Evolutionary conservation across 176 grass and related monocot genomes (phyloP), one percentile per base, ranked within the genome.

Genomic region (Chrysopogon serrulatus): DNA sequence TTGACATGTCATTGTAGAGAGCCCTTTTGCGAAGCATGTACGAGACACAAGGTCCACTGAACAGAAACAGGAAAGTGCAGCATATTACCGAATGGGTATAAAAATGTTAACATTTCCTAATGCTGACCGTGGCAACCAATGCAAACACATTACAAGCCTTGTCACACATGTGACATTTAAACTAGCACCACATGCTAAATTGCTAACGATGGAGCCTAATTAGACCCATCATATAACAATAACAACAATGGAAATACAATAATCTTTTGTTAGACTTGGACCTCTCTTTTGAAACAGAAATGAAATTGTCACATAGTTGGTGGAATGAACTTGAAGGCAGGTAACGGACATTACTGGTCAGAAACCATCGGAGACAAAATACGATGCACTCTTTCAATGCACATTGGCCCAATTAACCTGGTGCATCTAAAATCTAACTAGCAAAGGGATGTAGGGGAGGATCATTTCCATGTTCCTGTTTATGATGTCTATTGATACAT

Each of bases 21-120:
- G 96, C 93, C 86, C 96, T 89, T 87, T 96, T 99, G 70, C 96
- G 91, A 81, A 99, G 96, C 96, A 99, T 94, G 74, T 99, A 99
- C 4, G 96, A 99, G 18, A 96, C 93, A 5, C 96, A 99, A 79
- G 96, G 96, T 30, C 86, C 96, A 87, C 96, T 99, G 83, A 84
- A 89, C 67, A 83, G 40, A 69, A 83, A 85, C 26, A 76, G 36
- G 43, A 31, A 61, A 76, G 69, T 74, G 36, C 12, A 86, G 13
- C 32, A 67, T 30, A 83, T 86, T 66, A 83, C 45, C 9, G 74
- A 83, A 28, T 33, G 13, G 13, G 13, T 39, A 78, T 39, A 78
- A 77, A 71, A 31, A 66, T 47, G 5, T 69, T 49, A 5, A 45
- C 8, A 37, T 47, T 73, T 71, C 2, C 4, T 57, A 59, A 82